Evolutionary conservation across 2,329 filamentous ascomycete species (phyloP).

Genomic region (Neopestalotiopsis clavispora): DNA sequence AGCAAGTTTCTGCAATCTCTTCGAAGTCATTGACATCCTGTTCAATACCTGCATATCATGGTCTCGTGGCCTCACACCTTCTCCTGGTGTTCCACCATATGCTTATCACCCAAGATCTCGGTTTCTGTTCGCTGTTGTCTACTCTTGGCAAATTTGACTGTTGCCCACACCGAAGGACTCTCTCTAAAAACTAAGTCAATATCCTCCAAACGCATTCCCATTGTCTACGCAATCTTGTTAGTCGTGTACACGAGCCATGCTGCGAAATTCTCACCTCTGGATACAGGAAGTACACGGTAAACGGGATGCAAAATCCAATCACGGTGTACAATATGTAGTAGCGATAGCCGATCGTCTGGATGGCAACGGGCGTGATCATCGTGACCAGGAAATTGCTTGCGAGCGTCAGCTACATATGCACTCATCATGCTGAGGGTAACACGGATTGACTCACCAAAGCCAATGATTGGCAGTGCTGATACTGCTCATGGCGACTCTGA

Average conservation of each 20-base stretch:
- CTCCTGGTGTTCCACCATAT: not conserved
- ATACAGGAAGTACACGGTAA: conserved; percentile 50
- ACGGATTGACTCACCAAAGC: conserved; percentile 40
- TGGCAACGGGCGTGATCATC: conserved; percentile 51
- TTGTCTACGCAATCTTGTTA: conserved; percentile 37
- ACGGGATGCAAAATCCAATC: conserved; percentile 48
- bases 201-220: conserved; percentile 53
- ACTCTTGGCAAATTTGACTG: conserved; percentile 42
- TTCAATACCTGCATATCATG: not conserved
- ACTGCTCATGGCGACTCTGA: conserved; percentile 60
- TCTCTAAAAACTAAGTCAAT: conserved; percentile 49
- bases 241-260: not conserved
- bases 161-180: conserved; percentile 40
- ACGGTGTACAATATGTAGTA: conserved; percentile 57
- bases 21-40: not conserved
- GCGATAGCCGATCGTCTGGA: conserved; percentile 54
- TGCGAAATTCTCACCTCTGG: conserved; percentile 37
- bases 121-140: conserved; percentile 23
- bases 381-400: conserved; percentile 46
- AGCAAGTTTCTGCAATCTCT: not conserved
- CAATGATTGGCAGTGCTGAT: conserved; percentile 61
- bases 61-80: not conserved
- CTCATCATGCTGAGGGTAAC: not conserved
- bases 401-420: not conserved
- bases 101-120: not conserved